Conservation (phyloP, 805 yeast species). For the Kuraishia hungarica region DNA sequence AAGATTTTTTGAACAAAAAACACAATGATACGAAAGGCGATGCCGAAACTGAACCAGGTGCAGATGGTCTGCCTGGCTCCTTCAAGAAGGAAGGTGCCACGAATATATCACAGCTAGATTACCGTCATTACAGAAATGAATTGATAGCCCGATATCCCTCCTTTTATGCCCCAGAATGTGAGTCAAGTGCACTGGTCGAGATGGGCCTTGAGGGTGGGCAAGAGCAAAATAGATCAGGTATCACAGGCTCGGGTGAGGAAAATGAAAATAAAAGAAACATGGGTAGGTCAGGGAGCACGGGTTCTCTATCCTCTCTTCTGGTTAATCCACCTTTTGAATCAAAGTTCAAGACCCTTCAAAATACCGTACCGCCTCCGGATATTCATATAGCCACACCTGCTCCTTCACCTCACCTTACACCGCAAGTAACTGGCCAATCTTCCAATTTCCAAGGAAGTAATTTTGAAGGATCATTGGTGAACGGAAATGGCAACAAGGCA, state of each 20-base stretch:
- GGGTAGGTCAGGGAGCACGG: not conserved
- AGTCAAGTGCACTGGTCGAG: slow-evolving; percentile 36
- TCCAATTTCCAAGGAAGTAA: slow-evolving; percentile 13
- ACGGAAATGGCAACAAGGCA: slow-evolving; percentile 17
- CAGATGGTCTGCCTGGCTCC: not conserved
- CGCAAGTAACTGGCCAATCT: slow-evolving; percentile 27
- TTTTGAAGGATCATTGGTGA: slow-evolving; percentile 19
- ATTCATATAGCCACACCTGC: slow-evolving; percentile 81
- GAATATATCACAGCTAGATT: slow-evolving; percentile 76
- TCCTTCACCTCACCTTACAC: slow-evolving; percentile 69
- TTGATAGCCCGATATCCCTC: slow-evolving; percentile 70
- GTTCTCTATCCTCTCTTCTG: slow-evolving; percentile 13
- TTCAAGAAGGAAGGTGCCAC: slow-evolving; percentile 7
- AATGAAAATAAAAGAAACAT: slow-evolving; percentile 5
- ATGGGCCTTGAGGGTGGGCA: slow-evolving; percentile 13
- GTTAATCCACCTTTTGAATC: slow-evolving; percentile 23
- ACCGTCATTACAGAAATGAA: slow-evolving; percentile 71
- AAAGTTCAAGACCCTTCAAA: slow-evolving; percentile 25
- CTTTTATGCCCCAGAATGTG: slow-evolving; percentile 41
- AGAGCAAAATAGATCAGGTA: not conserved
- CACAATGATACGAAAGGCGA: slow-evolving; percentile 21
- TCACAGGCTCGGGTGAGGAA: slow-evolving; percentile 5
- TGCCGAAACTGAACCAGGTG: not conserved
- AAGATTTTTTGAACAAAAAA: slow-evolving; percentile 33
- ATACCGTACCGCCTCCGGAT: slow-evolving; percentile 18